Percentiles rank a stretch among this genome's conserved stretches.
These are phyloP conservation scores for Tritrichomonas musculus DNA, from an alignment of 208 protist species.

Conservation along the genomic window DNA sequence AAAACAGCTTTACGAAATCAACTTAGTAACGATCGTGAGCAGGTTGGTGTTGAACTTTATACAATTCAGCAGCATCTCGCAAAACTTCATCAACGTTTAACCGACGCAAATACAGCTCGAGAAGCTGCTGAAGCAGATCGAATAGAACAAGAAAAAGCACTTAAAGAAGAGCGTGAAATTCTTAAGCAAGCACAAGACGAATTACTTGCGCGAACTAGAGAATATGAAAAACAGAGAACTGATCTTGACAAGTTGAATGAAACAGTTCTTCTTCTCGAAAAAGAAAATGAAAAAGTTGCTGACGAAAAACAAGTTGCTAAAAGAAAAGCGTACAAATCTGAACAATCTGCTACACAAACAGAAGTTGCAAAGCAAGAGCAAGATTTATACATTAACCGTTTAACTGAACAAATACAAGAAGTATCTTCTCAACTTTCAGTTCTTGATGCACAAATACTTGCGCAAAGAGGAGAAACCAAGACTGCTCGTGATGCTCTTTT, in stretches of 20 bases:
- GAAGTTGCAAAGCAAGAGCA: constrained; percentile 24
- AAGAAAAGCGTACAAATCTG: background rate
- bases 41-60: constrained; percentile 14
- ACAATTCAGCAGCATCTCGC: constrained; percentile 10
- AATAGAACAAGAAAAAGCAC: background rate
- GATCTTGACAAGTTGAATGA: constrained; percentile 12
- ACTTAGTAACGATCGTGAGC: background rate
- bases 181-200: background rate
- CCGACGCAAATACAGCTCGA: background rate
- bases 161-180: background rate
- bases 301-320: background rate
- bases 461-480: background rate
- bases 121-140: background rate
- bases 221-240: background rate
- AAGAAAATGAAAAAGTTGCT: background rate
- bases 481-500: background rate
- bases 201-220: background rate
- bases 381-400: constrained; percentile 26
- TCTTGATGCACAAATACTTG: background rate
- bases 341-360: background rate
- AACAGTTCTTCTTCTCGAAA: background rate
- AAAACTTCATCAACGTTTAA: background rate
- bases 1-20: background rate
- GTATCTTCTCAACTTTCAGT: background rate
- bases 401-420: background rate